Evolutionary conservation across 176 grass and related monocot genomes (phyloP).

Genomic region (Oryza meridionalis): DNA sequence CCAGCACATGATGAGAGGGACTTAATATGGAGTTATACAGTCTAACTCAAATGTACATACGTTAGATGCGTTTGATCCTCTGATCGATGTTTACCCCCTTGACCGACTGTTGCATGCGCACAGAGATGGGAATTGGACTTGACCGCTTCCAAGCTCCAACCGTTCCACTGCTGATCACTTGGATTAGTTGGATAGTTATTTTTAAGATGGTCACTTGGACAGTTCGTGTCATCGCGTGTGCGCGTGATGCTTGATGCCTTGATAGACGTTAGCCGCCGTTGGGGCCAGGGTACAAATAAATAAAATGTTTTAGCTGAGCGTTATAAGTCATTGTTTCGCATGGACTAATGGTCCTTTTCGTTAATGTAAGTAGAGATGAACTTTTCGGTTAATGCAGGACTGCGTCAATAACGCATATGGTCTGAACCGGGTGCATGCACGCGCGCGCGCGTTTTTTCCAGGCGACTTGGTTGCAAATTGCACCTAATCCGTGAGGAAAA

Average conservation of each 20-base stretch:
- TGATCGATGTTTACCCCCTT: not conserved
- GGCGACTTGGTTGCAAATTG: not conserved
- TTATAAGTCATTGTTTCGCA: too few relatives aligned
- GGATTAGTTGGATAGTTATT: not conserved
- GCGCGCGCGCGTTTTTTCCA: not conserved
- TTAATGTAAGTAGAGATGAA: not conserved
- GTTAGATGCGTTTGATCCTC: not conserved
- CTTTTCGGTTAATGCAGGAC: not conserved
- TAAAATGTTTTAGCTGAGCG: not conserved
- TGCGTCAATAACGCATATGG: constrained; percentile 19
- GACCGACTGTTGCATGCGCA: not conserved
- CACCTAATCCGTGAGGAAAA: not conserved
- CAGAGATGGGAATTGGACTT: not conserved
- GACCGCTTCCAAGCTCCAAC: not conserved
- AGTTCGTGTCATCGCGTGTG: not conserved
- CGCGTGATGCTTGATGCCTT: too few relatives aligned
- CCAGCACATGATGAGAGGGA: too few relatives aligned
- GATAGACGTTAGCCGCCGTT: not conserved
- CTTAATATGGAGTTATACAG: too few relatives aligned
- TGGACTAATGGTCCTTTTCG: too few relatives aligned
- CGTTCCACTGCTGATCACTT: not conserved
- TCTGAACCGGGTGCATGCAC: not conserved
- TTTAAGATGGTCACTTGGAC: not conserved
- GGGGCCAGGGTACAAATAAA: not conserved
- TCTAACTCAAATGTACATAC: too few relatives aligned